Base-by-base conservation (phyloP, 768 basidiomycete genomes). In the Suillus paluster region DNA sequence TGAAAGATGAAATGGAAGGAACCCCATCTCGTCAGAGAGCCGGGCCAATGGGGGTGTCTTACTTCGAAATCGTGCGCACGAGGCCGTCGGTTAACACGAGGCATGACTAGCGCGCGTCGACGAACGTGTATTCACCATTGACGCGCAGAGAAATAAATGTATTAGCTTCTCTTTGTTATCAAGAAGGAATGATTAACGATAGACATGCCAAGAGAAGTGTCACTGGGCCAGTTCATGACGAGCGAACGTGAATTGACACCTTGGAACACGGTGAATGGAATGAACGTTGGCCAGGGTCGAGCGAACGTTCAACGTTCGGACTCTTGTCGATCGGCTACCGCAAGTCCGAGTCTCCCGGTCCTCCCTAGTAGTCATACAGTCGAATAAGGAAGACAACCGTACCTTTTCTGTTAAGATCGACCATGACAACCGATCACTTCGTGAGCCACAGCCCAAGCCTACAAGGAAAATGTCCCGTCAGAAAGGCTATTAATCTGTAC, bases 1-100 rank as follows among this genome's bases (percentile, higher is more conserved):
- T n/a, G 15, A 5, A 33, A 50, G 49, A 33, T 50, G 49, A 50
- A 50, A 50, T 33, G 27, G 19, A 50, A 50, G 19, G 19, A 33
- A 33, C 49, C 6, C 11, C 5, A 15, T 46, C 23, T 21, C 21
- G 23, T 23, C 3, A 14, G 12, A 46, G 19, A n/a, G 19, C 1
- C 12, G 41, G 48, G 19, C 42, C 52, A 55, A 46, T 41, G 58
- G 10, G 46, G n/a, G 17, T 25, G 19, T 44, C 33, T 44, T 44
- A 42, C 41, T 48, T 34, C 4, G 4, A 30, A 33, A 21, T 23
- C n/a, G 21, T 60, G 42, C 58, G 62, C 62, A 63, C 62, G 58
- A 63, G 58, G 62, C 11, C 21, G 34, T 23, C n/a, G 17, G 15
- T 30, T 23, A 53, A 30, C 7, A 17, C 25, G 25, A 8, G 19